phyloP scores from a whole-genome alignment of 192 early-diverging fungal species.

The Ramicandelaber brevisporus region DNA sequence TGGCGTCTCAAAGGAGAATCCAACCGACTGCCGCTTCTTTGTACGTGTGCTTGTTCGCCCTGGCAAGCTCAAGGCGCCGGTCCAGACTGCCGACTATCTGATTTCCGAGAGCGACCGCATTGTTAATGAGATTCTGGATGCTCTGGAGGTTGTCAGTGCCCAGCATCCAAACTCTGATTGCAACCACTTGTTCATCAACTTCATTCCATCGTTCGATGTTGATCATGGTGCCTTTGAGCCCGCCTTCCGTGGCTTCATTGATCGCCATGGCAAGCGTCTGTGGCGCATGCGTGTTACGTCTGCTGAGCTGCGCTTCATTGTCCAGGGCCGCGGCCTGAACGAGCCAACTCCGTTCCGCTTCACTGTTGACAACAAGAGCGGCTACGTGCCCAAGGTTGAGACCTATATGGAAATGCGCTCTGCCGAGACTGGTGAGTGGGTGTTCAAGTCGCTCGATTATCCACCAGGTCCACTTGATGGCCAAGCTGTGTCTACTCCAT shows the following conservation, averaged over 20 bases:
- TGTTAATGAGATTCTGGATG: constrained; percentile 80
- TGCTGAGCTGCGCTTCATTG: constrained; percentile 91
- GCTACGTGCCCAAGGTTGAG: constrained; percentile 75
- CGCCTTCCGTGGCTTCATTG: constrained; percentile 67
- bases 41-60: constrained; percentile 89
- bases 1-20: constrained; percentile 80
- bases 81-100: constrained; percentile 79
- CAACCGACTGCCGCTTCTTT: constrained; percentile 89
- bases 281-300: constrained; percentile 83
- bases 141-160: constrained; percentile 78
- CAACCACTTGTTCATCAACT: constrained; percentile 98
- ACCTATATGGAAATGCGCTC: constrained; percentile 78
- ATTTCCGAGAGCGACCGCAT: constrained; percentile 86
- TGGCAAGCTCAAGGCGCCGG: constrained; percentile 47
- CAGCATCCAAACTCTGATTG: constrained; percentile 89
- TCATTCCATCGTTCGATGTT: constrained; percentile 84
- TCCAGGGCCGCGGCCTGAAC: constrained; percentile 32
- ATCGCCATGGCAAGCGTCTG: constrained; percentile 81
- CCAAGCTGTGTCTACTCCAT: constrained; percentile 51
- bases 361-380: constrained; percentile 74
- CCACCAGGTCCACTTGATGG: constrained; percentile 61
- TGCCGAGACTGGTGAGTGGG: constrained; percentile 45
- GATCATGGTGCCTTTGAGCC: constrained; percentile 60
- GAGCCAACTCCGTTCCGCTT: constrained; percentile 66
- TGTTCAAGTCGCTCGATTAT: constrained; percentile 60